phyloP scores from a whole-genome alignment of 129 eudicot species.

The Tanacetum coccineum region DNA sequence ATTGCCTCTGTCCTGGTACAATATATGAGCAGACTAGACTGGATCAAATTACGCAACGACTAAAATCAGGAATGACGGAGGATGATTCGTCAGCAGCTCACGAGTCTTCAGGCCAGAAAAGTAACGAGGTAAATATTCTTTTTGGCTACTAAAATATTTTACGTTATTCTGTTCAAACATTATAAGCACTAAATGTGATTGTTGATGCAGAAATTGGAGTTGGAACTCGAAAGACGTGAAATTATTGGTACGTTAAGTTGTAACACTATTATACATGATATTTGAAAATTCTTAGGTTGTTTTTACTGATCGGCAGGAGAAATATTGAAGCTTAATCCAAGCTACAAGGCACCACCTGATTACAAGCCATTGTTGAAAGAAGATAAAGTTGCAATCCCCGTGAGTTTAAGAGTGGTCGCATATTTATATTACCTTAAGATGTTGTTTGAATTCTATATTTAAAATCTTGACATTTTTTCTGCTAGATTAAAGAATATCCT shows the following conservation, averaged over 20 bases:
- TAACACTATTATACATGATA: background rate
- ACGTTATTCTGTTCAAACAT: background rate
- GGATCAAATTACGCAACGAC: constrained; percentile 74
- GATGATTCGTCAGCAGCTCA: constrained; percentile 28
- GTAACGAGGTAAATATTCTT: constrained; percentile 42
- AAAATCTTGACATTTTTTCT: background rate
- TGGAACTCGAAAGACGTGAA: constrained; percentile 93
- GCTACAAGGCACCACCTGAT: constrained; percentile 72
- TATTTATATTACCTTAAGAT: background rate
- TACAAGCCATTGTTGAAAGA: constrained; percentile 84
- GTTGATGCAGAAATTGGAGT: constrained; percentile 44
- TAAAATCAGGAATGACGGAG: constrained; percentile 52
- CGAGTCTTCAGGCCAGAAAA: constrained; percentile 28
- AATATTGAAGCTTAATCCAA: constrained; percentile 77
- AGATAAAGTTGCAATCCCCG: constrained; percentile 83
- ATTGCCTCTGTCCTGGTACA: constrained; percentile 68
- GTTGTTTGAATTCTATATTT: background rate
- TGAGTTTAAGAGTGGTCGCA: constrained; percentile 37
- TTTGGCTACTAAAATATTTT: constrained; percentile 2
- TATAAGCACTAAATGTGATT: constrained; percentile 13
- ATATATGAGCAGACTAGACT: constrained; percentile 97
- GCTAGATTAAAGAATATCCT: constrained; percentile 73
- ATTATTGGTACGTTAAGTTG: constrained; percentile 62
- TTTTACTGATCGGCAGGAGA: constrained; percentile 60
- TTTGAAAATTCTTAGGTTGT: background rate